phyloP scores from a whole-genome alignment of 352 stramenopile species.

The Phytophthora crassamura region DNA sequence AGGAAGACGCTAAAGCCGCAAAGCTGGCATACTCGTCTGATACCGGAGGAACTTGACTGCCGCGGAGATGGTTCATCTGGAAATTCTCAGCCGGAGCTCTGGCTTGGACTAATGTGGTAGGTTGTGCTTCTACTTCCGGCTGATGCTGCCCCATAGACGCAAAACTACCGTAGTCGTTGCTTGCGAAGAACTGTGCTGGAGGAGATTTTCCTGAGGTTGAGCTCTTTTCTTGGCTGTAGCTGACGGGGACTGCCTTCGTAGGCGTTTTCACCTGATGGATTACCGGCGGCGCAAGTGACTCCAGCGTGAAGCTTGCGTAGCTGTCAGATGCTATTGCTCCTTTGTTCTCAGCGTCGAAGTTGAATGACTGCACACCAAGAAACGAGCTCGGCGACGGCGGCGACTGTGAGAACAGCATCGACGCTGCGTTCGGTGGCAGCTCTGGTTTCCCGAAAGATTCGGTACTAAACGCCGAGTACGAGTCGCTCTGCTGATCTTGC shows the following conservation, averaged over 20 bases:
- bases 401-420: conserved; percentile 60
- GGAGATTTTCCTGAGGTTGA: background rate
- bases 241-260: background rate
- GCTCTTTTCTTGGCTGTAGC: conserved; percentile 9
- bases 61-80: background rate
- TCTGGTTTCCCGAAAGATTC: conserved; percentile 51
- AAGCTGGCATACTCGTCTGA: conserved; percentile 38
- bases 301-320: conserved; percentile 57
- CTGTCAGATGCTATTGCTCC: conserved; percentile 29
- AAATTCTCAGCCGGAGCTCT: background rate
- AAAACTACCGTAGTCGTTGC: conserved; percentile 58
- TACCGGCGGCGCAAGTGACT: conserved; percentile 40
- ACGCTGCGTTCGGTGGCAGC: conserved; percentile 17
- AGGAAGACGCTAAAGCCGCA: conserved; percentile 28
- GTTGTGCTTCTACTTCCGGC: conserved; percentile 21
- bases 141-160: conserved; percentile 33
- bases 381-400: conserved; percentile 27
- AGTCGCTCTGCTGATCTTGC: conserved; percentile 59
- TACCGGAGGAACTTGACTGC: background rate
- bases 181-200: conserved; percentile 9
- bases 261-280: conserved; percentile 19
- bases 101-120: background rate
- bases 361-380: conserved; percentile 6
- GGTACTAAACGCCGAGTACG: conserved; percentile 74
- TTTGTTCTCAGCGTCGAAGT: background rate